phyloP scores from a whole-genome alignment of 352 stramenopile species.

The Phytophthora sojae region DNA sequence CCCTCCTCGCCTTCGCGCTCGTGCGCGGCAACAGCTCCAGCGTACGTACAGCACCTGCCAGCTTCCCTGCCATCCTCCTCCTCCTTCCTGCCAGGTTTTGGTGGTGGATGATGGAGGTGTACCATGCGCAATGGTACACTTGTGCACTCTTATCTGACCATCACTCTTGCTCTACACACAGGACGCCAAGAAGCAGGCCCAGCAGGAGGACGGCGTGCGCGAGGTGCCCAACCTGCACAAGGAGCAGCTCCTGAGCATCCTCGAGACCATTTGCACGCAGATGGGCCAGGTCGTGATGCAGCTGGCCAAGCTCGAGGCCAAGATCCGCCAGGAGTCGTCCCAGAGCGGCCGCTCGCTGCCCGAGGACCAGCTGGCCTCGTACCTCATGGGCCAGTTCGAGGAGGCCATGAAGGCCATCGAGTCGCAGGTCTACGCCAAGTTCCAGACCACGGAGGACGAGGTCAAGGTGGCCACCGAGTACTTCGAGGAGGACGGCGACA shows the following conservation, averaged over 20 bases:
- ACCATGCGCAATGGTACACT: not conserved
- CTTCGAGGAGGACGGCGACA: slow-evolving; percentile 90
- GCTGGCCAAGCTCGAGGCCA: slow-evolving; percentile 87
- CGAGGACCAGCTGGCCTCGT: slow-evolving; percentile 88
- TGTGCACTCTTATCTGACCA: slow-evolving; percentile 1
- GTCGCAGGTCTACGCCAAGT: slow-evolving; percentile 90
- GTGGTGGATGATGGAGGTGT: not conserved
- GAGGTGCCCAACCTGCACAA: slow-evolving; percentile 89
- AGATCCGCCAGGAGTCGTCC: slow-evolving; percentile 89
- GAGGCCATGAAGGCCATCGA: slow-evolving; percentile 92
- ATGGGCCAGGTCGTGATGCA: slow-evolving; percentile 93
- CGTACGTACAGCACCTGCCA: slow-evolving; percentile 32
- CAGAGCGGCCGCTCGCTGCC: slow-evolving; percentile 83
- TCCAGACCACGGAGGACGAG: slow-evolving; percentile 89
- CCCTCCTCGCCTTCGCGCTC: slow-evolving; percentile 66
- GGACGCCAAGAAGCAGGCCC: slow-evolving; percentile 53
- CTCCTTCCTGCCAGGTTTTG: not conserved
- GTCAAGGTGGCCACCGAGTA: slow-evolving; percentile 89
- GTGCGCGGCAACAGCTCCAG: slow-evolving; percentile 44
- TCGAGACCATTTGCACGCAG: slow-evolving; percentile 89
- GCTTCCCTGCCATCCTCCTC: no score
- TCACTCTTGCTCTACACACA: not conserved
- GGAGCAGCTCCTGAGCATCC: slow-evolving; percentile 87
- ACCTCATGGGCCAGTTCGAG: slow-evolving; percentile 91
- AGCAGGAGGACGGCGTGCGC: slow-evolving; percentile 65